Evolutionary conservation across 1,139 yeast species (phyloP).

Genomic region (Yamadazyma mexicana): DNA sequence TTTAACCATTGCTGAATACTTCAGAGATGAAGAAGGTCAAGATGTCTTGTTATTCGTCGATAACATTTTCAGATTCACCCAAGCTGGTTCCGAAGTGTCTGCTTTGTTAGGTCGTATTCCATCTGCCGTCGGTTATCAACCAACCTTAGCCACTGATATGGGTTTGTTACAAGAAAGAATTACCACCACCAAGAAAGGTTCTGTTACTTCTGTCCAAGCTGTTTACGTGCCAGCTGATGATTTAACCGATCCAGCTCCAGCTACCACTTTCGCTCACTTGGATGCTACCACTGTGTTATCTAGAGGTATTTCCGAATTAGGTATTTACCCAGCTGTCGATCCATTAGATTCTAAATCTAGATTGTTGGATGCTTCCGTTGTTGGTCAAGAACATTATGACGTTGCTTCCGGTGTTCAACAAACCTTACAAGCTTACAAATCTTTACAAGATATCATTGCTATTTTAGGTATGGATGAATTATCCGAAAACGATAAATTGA

Average conservation of each 20-base stretch:
- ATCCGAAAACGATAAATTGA: constrained; percentile 96
- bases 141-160: constrained; percentile 99
- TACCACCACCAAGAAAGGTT: constrained; percentile 99
- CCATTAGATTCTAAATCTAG: constrained; percentile 99
- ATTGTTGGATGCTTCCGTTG: constrained; percentile 94
- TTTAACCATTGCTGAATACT: constrained; percentile 99
- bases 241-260: constrained; percentile 99
- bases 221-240: constrained; percentile 99
- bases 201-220: constrained; percentile 99
- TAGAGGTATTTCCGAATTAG: constrained; percentile 99
- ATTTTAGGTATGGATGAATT: constrained; percentile 99
- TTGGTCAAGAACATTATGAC: constrained; percentile 98
- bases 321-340: constrained; percentile 99
- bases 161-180: constrained; percentile 99
- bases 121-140: constrained; percentile 99
- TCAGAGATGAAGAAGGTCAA: constrained; percentile 99
- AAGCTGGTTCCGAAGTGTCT: constrained; percentile 99
- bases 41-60: constrained; percentile 99
- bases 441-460: constrained; percentile 99
- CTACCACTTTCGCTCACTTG: constrained; percentile 99
- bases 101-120: constrained; percentile 99
- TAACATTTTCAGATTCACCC: constrained; percentile 99
- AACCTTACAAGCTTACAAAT: constrained; percentile 99
- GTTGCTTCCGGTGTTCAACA: constrained; percentile 95
- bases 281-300: constrained; percentile 99